Conservation (phyloP, 805 yeast genomes). For the Kluyveromyces lactis region DNA sequence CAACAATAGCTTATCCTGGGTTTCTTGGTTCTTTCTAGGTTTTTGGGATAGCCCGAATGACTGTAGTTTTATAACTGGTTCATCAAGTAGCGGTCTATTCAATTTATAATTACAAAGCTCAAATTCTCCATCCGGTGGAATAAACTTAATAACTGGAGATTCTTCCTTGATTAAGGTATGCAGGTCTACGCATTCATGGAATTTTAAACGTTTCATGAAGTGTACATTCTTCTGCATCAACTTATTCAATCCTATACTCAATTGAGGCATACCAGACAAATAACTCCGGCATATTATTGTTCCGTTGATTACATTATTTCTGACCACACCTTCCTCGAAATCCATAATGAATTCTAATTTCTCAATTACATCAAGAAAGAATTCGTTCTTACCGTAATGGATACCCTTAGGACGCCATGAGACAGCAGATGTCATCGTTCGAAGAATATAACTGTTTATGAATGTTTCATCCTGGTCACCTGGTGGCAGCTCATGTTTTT, state of each 20-base stretch:
- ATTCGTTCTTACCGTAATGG: constrained; percentile 78
- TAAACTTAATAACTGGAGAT: constrained; percentile 44
- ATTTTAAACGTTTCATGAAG: constrained; percentile 59
- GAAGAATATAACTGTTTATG: constrained; percentile 62
- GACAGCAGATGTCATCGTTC: constrained; percentile 69
- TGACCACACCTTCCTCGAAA: constrained; percentile 47
- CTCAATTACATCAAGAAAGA: constrained; percentile 81
- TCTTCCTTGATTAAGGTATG: constrained; percentile 47
- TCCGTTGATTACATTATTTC: constrained; percentile 64
- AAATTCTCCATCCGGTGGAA: constrained; percentile 88
- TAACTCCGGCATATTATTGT: constrained; percentile 65
- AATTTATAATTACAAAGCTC: constrained; percentile 39
- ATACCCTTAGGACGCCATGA: constrained; percentile 94
- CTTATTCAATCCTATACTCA: constrained; percentile 71
- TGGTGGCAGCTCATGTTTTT: neutral
- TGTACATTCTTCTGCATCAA: constrained; percentile 35
- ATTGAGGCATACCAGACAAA: constrained; percentile 83
- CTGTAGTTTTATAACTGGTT: constrained; percentile 32
- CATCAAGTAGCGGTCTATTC: constrained; percentile 26
- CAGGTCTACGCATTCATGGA: constrained; percentile 82
- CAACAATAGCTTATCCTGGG: constrained; percentile 17
- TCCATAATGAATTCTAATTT: constrained; percentile 61
- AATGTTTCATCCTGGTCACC: constrained; percentile 25
- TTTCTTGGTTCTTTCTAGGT: constrained; percentile 12
- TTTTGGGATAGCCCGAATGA: constrained; percentile 20